phyloP scores from a whole-genome alignment of 305 asterid species.

The Fraxinus baroniana region DNA sequence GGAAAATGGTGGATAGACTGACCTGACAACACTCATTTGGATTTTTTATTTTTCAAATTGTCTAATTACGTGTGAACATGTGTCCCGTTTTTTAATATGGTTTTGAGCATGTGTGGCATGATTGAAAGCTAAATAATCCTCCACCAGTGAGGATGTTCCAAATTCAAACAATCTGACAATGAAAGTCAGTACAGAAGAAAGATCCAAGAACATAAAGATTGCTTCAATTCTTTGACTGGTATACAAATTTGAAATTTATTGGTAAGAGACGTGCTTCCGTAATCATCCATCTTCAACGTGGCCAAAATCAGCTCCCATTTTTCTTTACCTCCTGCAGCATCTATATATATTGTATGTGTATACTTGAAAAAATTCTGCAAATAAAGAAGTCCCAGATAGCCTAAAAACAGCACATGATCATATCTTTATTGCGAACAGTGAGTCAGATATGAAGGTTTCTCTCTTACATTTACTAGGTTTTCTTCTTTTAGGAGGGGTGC shows the following conservation, averaged over 20 bases:
- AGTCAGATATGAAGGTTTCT: conserved; percentile 19
- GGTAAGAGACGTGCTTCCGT: background rate
- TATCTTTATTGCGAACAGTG: background rate
- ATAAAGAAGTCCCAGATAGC: background rate
- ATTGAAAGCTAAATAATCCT: background rate
- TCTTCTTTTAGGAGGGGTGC: conserved; percentile 24
- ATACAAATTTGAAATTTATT: background rate
- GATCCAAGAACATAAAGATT: background rate
- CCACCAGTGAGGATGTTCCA: background rate
- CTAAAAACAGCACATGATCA: background rate
- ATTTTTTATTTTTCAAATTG: too few relatives aligned
- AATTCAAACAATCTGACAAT: background rate
- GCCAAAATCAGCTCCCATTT: background rate
- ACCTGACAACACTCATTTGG: too few relatives aligned
- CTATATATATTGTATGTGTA: background rate
- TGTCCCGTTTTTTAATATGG: too few relatives aligned
- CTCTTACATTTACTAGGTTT: conserved; percentile 2
- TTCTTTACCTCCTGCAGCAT: background rate
- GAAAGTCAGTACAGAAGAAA: background rate
- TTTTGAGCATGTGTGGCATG: too few relatives aligned
- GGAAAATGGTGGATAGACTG: too few relatives aligned
- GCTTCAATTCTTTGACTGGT: background rate
- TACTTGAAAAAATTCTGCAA: background rate
- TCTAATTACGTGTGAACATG: too few relatives aligned
- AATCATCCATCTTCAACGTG: background rate